Conservation (phyloP, 1,284 basidiomycete species). For the Takashimella tepidaria region DNA sequence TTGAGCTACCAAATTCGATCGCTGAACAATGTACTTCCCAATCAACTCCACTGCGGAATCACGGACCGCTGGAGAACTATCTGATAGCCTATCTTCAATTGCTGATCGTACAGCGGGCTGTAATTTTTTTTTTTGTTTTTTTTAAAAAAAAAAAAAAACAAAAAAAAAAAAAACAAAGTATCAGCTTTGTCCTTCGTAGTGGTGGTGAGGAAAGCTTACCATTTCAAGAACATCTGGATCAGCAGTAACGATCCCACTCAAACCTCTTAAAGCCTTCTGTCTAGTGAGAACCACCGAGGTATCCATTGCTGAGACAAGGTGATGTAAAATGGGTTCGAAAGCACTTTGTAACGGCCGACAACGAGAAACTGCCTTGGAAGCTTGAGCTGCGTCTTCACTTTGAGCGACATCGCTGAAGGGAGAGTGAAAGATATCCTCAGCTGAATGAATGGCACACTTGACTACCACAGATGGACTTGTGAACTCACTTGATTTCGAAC, state of each 20-base stretch:
- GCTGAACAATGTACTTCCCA: constrained; percentile 87
- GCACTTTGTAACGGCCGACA: constrained; percentile 67
- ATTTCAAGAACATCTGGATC: constrained; percentile 75
- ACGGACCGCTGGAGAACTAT: constrained; percentile 85
- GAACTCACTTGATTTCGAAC: constrained; percentile 33
- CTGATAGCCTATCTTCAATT: constrained; percentile 82
- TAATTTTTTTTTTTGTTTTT: background rate
- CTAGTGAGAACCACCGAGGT: constrained; percentile 77
- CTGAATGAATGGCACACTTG: no score
- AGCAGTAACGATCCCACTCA: constrained; percentile 76
- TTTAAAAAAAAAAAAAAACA: background rate
- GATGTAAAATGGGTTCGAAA: constrained; percentile 72
- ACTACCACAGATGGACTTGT: background rate
- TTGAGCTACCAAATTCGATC: constrained; percentile 71
- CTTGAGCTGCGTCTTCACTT: constrained; percentile 20
- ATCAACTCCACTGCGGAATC: constrained; percentile 94
- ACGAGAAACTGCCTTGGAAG: constrained; percentile 66
- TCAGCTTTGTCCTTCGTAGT: no score
- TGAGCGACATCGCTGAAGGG: constrained; percentile 29
- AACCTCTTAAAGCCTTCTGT: constrained; percentile 79
- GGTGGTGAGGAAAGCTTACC: constrained; percentile 54
- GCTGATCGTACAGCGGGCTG: constrained; percentile 69
- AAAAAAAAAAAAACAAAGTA: no score
- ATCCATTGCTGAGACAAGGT: constrained; percentile 69
- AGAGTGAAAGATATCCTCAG: no score